A percentile compares a stretch with the other conserved stretches of the same genome.
phyloP scores from a whole-genome alignment of 495 filamentous ascomycete species.

The Lineolata rhizophorae region DNA sequence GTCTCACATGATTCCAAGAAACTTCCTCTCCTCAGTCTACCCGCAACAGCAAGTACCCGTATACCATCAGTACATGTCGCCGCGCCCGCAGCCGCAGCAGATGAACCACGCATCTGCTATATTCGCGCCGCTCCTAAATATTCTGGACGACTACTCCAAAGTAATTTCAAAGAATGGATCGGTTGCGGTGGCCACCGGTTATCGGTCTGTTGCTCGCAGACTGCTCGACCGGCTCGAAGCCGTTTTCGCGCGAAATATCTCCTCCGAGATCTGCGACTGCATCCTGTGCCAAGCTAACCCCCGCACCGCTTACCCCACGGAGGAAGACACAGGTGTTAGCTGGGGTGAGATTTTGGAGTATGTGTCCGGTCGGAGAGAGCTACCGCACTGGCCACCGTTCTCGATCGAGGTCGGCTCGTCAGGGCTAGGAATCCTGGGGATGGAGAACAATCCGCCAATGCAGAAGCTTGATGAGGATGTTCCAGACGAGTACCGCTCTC shows the following conservation, averaged over 20 bases:
- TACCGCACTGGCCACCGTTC: slow-evolving; percentile 78
- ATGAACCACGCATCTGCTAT: slow-evolving; percentile 33
- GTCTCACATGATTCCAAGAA: slow-evolving; percentile 36
- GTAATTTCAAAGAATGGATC: slow-evolving; percentile 71
- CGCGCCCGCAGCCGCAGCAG: slow-evolving; percentile 7
- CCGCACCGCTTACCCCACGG: slow-evolving; percentile 16
- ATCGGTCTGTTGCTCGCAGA: slow-evolving; percentile 78
- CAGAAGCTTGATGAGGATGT: slow-evolving; percentile 79
- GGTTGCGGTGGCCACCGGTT: slow-evolving; percentile 86
- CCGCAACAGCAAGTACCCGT: slow-evolving; percentile 8
- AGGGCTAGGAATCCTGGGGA: slow-evolving; percentile 30
- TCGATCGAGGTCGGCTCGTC: slow-evolving; percentile 30
- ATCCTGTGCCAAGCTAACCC: slow-evolving; percentile 41
- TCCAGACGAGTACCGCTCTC: slow-evolving; percentile 70
- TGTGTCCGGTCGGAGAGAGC: slow-evolving; percentile 64
- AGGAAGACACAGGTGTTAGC: slow-evolving; percentile 43
- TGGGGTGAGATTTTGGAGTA: slow-evolving; percentile 95
- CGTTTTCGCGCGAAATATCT: slow-evolving; percentile 81
- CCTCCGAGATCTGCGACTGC: slow-evolving; percentile 57
- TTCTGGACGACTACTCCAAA: slow-evolving; percentile 66
- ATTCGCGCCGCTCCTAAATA: slow-evolving; percentile 56
- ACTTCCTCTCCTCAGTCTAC: slow-evolving; percentile 31
- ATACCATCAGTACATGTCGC: slow-evolving; percentile 26
- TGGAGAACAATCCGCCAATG: slow-evolving; percentile 34
- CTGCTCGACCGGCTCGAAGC: slow-evolving; percentile 82